phyloP scores from a whole-genome alignment of 73 alveolate genomes.

The Symbiodinium natans region DNA sequence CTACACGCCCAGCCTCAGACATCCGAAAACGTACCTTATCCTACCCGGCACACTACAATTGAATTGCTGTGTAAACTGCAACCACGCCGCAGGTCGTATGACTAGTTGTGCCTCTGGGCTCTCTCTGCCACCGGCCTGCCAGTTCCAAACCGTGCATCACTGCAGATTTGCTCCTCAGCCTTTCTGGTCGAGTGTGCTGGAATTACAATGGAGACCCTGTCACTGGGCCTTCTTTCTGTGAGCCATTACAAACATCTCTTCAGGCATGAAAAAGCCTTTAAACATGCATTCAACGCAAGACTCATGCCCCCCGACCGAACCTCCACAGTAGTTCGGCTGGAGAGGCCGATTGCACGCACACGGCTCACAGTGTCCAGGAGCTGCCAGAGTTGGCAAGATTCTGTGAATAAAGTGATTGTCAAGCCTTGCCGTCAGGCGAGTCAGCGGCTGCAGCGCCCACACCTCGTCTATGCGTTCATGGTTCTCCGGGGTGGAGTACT shows the following conservation, averaged over 20 bases:
- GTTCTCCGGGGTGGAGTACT: slow-evolving; percentile 69
- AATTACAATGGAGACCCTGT: too few relatives aligned
- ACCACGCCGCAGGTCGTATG: slow-evolving; percentile 46
- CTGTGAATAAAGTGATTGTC: not conserved
- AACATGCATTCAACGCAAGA: too few relatives aligned
- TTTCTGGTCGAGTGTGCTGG: too few relatives aligned
- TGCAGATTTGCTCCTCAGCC: too few relatives aligned
- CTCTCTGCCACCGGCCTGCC: slow-evolving; percentile 30
- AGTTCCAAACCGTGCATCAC: not conserved
- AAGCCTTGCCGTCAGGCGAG: not conserved
- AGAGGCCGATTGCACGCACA: slow-evolving; percentile 83
- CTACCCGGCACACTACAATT: too few relatives aligned
- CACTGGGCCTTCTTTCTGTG: too few relatives aligned
- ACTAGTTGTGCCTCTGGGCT: slow-evolving; percentile 84
- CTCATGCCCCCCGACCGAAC: not conserved
- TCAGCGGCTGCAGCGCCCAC: not conserved
- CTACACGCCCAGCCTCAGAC: too few relatives aligned
- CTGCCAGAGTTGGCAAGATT: not conserved
- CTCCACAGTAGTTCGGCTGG: slow-evolving; percentile 85
- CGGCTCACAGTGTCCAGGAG: slow-evolving; percentile 90
- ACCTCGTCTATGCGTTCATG: slow-evolving; percentile 90
- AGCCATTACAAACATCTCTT: too few relatives aligned
- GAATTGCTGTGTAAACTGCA: too few relatives aligned
- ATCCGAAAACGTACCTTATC: too few relatives aligned
- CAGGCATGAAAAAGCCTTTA: too few relatives aligned